A percentile compares a stretch with the other conserved stretches of the same genome.
These are phyloP conservation scores for Yamadazyma paraphyllophila DNA, from an alignment of 805 yeast species.

Conservation along the genomic window DNA sequence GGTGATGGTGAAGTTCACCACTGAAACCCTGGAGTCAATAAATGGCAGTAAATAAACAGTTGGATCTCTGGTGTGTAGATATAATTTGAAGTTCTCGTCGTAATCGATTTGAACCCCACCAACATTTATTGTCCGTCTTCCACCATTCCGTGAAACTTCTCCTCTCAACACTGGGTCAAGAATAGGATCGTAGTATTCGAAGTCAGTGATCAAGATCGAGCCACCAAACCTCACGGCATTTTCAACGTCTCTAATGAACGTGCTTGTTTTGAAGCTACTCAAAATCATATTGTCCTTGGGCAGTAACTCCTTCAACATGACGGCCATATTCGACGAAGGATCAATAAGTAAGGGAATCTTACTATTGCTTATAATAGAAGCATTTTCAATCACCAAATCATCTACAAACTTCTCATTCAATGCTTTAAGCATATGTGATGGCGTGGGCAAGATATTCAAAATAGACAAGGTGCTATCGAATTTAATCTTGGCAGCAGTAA, in stretches of 20 bases:
- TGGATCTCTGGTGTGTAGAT: constrained; percentile 61
- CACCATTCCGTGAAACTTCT: constrained; percentile 67
- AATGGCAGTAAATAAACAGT: constrained; percentile 47
- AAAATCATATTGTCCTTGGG: constrained; percentile 41
- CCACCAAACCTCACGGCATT: constrained; percentile 86
- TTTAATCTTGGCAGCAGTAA: constrained; percentile 21
- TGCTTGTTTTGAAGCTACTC: constrained; percentile 70
- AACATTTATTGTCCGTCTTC: constrained; percentile 58
- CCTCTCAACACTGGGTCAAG: constrained; percentile 58
- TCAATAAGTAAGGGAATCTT: constrained; percentile 65
- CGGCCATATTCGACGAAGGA: constrained; percentile 53
- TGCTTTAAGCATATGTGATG: background rate
- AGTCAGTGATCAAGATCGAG: constrained; percentile 66
- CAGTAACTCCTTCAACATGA: constrained; percentile 33
- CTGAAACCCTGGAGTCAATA: constrained; percentile 58
- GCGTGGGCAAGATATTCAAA: constrained; percentile 5
- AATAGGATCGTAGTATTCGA: constrained; percentile 77
- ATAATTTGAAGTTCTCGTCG: constrained; percentile 60
- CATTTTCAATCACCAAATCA: constrained; percentile 53
- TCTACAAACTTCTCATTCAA: constrained; percentile 13
- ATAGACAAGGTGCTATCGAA: constrained; percentile 10
- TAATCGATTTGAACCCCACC: constrained; percentile 67
- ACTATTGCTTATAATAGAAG: constrained; percentile 45
- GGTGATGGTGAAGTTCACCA: constrained; percentile 74
- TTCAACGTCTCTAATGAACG: constrained; percentile 67